Conservation (phyloP, 2,329 filamentous ascomycete species). For the Pseudogymnoascus sp. region DNA sequence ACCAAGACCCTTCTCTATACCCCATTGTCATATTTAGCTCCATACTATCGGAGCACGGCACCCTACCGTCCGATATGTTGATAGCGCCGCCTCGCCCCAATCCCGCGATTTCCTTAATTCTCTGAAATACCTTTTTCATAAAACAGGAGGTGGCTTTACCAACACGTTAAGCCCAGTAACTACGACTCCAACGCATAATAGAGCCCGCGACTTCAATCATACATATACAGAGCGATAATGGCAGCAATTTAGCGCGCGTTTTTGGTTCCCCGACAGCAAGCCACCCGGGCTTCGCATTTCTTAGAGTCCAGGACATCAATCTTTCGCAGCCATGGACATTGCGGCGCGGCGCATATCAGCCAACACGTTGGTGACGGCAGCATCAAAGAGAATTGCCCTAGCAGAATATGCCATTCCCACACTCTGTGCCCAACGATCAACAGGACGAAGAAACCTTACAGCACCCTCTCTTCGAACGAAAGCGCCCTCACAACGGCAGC, state of each 20-base stretch:
- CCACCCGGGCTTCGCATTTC: not conserved
- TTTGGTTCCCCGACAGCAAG: not conserved
- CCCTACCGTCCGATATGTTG: constrained; percentile 3
- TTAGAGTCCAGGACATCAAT: not conserved
- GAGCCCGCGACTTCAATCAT: not conserved
- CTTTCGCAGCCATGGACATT: constrained; percentile 3
- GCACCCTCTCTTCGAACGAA: not conserved
- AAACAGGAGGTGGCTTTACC: not conserved
- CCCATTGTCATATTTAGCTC: not conserved
- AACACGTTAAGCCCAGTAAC: not conserved
- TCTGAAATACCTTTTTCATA: constrained; percentile 3
- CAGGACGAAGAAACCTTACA: not conserved
- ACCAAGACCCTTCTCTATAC: not conserved
- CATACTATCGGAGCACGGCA: not conserved
- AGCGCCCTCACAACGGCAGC: not conserved
- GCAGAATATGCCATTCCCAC: not conserved
- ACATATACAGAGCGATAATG: not conserved
- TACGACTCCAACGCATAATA: not conserved
- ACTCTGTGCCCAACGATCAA: not conserved
- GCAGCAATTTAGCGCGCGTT: constrained; percentile 5
- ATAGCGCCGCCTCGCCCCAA: not conserved
- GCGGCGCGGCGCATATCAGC: constrained; percentile 5
- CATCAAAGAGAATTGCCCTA: not conserved
- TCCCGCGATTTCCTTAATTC: constrained; percentile 5
- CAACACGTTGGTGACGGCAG: not conserved